A percentile compares a stretch with the other conserved stretches of the same genome.
Evolutionary conservation across 441 rosid genomes (phyloP).

Genomic region (Melastoma candidum): DNA sequence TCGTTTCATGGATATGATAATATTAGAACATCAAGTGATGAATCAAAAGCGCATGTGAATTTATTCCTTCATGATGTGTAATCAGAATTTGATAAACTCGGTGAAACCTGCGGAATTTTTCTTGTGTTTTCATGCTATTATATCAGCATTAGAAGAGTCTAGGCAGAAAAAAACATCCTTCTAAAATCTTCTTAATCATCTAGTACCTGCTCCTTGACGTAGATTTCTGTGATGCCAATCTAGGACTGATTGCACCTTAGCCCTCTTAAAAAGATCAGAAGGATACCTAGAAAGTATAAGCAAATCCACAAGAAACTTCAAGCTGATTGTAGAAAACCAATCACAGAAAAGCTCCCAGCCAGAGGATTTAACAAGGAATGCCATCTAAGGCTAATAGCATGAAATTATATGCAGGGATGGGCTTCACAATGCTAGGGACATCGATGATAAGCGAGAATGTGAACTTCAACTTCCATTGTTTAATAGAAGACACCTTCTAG

Average conservation of each 20-base stretch:
- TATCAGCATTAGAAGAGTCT: too few relatives aligned
- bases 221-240: slow-evolving; percentile 93
- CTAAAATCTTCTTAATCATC: slow-evolving; percentile 1
- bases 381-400: too few relatives aligned
- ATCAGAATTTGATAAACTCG: too few relatives aligned
- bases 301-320: neutral
- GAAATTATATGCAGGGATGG: neutral
- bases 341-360: neutral
- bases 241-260: slow-evolving; percentile 71
- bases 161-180: too few relatives aligned
- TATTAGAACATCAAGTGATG: too few relatives aligned
- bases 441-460: neutral
- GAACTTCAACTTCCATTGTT: too few relatives aligned
- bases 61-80: too few relatives aligned
- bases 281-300: slow-evolving; percentile 47
- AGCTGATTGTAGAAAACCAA: neutral
- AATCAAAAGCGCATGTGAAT: too few relatives aligned
- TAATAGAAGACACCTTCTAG: too few relatives aligned
- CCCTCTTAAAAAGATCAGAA: slow-evolving; percentile 66
- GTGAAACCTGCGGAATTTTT: too few relatives aligned
- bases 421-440: neutral
- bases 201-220: slow-evolving; percentile 67
- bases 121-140: too few relatives aligned
- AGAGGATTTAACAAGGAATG: neutral
- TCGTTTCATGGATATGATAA: too few relatives aligned